These are phyloP conservation scores for Xylaria polymorpha DNA, from an alignment of 2,329 filamentous ascomycete species.

Conservation along the genomic window DNA sequence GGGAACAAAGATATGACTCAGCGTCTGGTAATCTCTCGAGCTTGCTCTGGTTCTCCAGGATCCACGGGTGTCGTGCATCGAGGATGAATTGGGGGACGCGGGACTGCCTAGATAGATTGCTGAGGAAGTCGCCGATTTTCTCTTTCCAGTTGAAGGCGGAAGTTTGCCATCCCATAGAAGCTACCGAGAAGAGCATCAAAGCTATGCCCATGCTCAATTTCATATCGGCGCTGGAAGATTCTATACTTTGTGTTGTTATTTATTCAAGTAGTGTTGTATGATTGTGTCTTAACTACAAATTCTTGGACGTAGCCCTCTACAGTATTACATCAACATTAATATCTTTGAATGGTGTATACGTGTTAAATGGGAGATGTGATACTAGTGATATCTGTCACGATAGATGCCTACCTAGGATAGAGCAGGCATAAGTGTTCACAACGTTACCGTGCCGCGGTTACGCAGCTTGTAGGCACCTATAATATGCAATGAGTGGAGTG, in stretches of 20 bases:
- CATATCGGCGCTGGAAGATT: neutral
- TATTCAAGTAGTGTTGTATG: neutral
- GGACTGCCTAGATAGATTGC: slow-evolving; percentile 8
- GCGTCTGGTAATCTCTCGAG: slow-evolving; percentile 21
- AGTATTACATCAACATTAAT: neutral
- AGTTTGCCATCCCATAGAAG: slow-evolving; percentile 1
- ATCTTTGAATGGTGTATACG: neutral
- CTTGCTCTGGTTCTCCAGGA: slow-evolving; percentile 17
- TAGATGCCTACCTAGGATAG: neutral
- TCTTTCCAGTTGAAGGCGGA: neutral
- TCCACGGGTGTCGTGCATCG: slow-evolving; percentile 22
- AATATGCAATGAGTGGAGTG: neutral
- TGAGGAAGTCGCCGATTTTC: neutral
- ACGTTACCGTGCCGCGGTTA: neutral
- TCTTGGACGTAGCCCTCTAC: neutral
- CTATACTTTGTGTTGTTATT: neutral
- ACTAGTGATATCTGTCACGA: neutral
- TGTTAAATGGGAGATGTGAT: neutral
- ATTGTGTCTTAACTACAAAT: neutral
- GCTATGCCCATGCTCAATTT: neutral
- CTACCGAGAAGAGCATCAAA: neutral
- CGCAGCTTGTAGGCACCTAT: neutral
- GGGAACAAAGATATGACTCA: slow-evolving; percentile 21
- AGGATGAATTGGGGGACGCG: slow-evolving; percentile 28
- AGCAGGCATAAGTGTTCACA: slow-evolving; percentile 2